Percentiles rank a stretch among this genome's conserved stretches.
phyloP scores from a whole-genome alignment of 2,329 filamentous ascomycete genomes.

The Clonostachys solani region DNA sequence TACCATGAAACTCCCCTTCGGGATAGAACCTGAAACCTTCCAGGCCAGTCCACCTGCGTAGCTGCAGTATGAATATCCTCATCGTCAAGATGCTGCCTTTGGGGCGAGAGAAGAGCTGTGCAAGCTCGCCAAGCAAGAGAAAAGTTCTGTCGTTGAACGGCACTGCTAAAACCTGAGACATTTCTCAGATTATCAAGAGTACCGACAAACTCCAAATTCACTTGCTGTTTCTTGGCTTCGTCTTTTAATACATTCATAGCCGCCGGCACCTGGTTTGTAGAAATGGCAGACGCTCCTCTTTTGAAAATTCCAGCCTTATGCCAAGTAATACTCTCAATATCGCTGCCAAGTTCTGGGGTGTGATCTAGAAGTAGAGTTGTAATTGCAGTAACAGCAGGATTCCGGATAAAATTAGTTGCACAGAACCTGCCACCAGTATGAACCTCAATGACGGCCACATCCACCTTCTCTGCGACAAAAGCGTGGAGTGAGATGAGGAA shows the following conservation, averaged over 20 bases:
- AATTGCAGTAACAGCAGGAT: slow-evolving; percentile 36
- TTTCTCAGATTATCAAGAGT: no score
- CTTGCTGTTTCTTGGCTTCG: no score
- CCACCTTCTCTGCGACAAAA: slow-evolving; percentile 36
- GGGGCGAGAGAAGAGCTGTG: background rate
- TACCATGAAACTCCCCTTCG: background rate
- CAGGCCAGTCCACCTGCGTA: background rate
- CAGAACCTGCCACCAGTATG: slow-evolving; percentile 41
- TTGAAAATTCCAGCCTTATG: slow-evolving; percentile 49
- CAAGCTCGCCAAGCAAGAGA: no score
- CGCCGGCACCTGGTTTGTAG: slow-evolving; percentile 8
- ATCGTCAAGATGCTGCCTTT: slow-evolving; percentile 13
- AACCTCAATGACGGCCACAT: slow-evolving; percentile 38
- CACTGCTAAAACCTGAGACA: no score
- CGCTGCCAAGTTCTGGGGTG: slow-evolving; percentile 32
- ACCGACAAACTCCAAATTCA: no score
- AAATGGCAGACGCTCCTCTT: slow-evolving; percentile 27
- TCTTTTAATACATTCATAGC: no score
- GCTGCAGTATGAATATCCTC: background rate
- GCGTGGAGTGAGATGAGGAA: slow-evolving; percentile 36
- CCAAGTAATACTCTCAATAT: slow-evolving; percentile 43
- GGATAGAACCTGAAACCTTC: background rate
- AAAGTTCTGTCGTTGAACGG: no score
- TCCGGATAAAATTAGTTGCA: slow-evolving; percentile 39
- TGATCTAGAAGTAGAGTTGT: slow-evolving; percentile 44